A percentile compares a stretch with the other conserved stretches of the same genome.
Evolutionary conservation across 2,329 filamentous ascomycete genomes (phyloP).

Genomic region (Fusarium sp.): DNA sequence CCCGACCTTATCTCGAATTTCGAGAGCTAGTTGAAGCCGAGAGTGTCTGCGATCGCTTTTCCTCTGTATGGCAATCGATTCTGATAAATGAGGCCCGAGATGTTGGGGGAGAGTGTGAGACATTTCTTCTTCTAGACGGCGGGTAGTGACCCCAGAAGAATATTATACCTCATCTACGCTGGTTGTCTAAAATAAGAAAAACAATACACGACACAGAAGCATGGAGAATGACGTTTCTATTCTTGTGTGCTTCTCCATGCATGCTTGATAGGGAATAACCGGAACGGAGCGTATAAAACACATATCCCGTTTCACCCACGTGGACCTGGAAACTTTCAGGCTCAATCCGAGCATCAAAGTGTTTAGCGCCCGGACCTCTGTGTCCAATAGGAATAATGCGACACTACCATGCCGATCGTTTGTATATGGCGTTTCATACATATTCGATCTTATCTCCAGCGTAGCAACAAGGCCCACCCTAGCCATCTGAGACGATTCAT

Average conservation of each 20-base stretch:
- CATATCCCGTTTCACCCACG: neutral
- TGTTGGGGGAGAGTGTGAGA: neutral
- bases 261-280: neutral
- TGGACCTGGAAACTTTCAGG: neutral
- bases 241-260: neutral
- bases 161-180: too few relatives aligned
- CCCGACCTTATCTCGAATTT: neutral
- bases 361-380: neutral
- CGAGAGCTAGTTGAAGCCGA: too few relatives aligned
- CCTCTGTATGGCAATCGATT: neutral
- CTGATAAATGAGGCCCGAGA: neutral
- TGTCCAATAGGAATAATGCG: neutral
- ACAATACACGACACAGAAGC: neutral
- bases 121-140: neutral
- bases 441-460: neutral
- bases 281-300: neutral
- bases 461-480: neutral
- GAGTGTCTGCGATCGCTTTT: neutral
- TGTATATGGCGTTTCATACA: neutral
- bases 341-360: neutral
- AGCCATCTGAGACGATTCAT: neutral
- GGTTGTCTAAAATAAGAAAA: neutral
- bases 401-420: neutral
- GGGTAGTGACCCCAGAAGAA: too few relatives aligned
- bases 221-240: neutral